phyloP scores from a whole-genome alignment of 139 green algal genomes.

The Dunaliella sp. region DNA sequence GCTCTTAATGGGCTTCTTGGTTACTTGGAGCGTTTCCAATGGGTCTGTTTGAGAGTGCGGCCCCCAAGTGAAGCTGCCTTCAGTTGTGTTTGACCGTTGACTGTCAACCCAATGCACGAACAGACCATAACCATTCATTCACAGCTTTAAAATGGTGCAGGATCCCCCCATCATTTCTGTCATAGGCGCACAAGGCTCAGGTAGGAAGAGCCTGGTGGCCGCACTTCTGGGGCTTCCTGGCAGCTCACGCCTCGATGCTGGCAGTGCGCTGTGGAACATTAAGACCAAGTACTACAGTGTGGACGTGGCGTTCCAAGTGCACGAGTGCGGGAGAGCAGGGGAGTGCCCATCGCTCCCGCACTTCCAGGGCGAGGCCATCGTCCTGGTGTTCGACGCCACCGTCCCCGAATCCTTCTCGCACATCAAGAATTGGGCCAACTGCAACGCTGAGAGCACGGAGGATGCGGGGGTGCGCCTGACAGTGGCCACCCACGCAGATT shows the following conservation, averaged over 20 bases:
- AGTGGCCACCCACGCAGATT: slow-evolving; percentile 4
- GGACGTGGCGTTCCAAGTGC: not conserved
- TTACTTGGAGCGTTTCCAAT: no score
- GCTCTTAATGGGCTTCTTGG: no score
- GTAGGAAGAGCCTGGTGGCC: not conserved
- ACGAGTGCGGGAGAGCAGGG: not conserved
- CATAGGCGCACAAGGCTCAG: not conserved
- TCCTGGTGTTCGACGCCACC: slow-evolving; percentile 7
- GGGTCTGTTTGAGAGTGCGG: no score
- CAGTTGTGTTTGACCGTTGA: no score
- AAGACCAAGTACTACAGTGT: slow-evolving; percentile 11
- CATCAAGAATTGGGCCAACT: not conserved
- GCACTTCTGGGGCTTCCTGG: not conserved
- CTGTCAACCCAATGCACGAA: no score
- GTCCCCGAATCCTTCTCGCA: not conserved
- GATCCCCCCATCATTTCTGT: not conserved
- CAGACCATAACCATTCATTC: no score
- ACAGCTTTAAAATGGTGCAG: no score
- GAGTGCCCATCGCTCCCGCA: not conserved
- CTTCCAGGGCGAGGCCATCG: slow-evolving; percentile 1
- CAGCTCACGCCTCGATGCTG: not conserved
- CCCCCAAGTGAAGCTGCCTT: no score
- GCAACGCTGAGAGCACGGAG: not conserved
- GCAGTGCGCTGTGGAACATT: not conserved
- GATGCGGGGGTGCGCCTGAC: not conserved